These are phyloP conservation scores for Orbilia brochopaga DNA, from an alignment of 2,329 filamentous ascomycete species.

Conservation along the genomic window DNA sequence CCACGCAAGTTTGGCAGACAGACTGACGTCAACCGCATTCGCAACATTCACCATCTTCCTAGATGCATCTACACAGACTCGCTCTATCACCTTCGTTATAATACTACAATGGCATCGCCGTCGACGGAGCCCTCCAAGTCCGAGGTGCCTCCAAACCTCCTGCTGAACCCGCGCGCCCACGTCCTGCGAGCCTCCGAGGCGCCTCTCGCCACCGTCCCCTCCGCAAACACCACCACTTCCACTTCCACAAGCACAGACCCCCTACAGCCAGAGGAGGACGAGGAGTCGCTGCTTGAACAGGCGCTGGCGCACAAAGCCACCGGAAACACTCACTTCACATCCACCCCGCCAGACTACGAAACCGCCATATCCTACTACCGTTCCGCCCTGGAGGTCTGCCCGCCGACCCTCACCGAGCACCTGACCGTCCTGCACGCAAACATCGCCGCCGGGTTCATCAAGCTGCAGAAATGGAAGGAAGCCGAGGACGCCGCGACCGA, in stretches of 20 bases:
- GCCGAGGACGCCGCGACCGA: conserved; percentile 42
- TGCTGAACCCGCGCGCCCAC: conserved; percentile 45
- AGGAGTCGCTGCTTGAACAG: conserved; percentile 54
- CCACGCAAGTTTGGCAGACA: no score
- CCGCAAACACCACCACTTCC: conserved; percentile 19
- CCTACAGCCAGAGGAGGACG: conserved; percentile 61
- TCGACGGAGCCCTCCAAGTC: conserved; percentile 6
- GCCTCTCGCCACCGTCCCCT: conserved; percentile 42
- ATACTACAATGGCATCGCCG: conserved; percentile 12
- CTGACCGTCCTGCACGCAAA: conserved; percentile 39
- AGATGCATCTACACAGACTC: no score
- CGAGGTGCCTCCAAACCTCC: conserved; percentile 35
- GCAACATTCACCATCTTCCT: no score
- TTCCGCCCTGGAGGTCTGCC: conserved; percentile 39
- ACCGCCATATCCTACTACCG: conserved; percentile 47
- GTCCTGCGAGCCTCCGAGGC: conserved; percentile 32
- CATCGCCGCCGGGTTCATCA: conserved; percentile 43
- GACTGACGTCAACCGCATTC: no score
- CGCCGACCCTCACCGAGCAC: conserved; percentile 20
- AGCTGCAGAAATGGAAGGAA: conserved; percentile 48
- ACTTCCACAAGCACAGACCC: conserved; percentile 54
- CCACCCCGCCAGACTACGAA: conserved; percentile 47
- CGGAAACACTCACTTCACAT: conserved; percentile 45
- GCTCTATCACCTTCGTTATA: not conserved
- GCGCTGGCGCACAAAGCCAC: conserved; percentile 26